Percentiles rank a stretch among this genome's conserved stretches.
Conservation (phyloP, 148 eudicot genomes). For the Arbutus unedo region DNA sequence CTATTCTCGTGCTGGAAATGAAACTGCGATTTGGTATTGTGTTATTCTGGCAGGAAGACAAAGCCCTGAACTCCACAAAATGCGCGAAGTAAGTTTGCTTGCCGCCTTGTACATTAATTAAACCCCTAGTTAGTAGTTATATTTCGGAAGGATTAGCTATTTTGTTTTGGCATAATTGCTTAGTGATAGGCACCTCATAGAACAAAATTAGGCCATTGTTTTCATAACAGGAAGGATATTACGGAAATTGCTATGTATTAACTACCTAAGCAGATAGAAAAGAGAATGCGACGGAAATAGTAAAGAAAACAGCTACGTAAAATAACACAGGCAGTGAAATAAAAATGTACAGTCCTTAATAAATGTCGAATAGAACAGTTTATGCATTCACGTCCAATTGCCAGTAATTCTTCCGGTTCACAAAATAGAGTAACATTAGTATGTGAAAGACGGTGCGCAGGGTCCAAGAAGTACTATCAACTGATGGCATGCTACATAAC, state of each 20-base stretch:
- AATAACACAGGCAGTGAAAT: background rate
- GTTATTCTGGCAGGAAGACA: slow-evolving; percentile 77
- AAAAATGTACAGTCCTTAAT: background rate
- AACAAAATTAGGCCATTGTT: background rate
- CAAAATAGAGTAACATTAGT: slow-evolving; percentile 21
- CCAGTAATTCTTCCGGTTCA: slow-evolving; percentile 5
- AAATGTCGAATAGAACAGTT: background rate
- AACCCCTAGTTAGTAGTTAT: background rate
- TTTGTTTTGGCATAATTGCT: background rate
- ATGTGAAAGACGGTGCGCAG: slow-evolving; percentile 75
- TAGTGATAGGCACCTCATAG: background rate
- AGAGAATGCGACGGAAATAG: background rate
- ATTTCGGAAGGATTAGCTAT: background rate
- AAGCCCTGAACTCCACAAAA: slow-evolving; percentile 68
- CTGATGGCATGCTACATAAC: slow-evolving; percentile 30
- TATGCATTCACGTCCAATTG: background rate
- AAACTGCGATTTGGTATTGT: slow-evolving; percentile 76
- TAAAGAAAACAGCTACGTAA: background rate
- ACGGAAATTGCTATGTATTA: background rate
- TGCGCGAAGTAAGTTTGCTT: slow-evolving; percentile 80
- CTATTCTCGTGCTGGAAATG: slow-evolving; percentile 74
- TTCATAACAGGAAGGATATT: background rate
- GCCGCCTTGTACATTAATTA: background rate
- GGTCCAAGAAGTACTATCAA: slow-evolving; percentile 61
- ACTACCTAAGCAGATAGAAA: background rate